Evolutionary conservation across 768 basidiomycete species (phyloP).

Genomic region (Lenzites betulinus): DNA sequence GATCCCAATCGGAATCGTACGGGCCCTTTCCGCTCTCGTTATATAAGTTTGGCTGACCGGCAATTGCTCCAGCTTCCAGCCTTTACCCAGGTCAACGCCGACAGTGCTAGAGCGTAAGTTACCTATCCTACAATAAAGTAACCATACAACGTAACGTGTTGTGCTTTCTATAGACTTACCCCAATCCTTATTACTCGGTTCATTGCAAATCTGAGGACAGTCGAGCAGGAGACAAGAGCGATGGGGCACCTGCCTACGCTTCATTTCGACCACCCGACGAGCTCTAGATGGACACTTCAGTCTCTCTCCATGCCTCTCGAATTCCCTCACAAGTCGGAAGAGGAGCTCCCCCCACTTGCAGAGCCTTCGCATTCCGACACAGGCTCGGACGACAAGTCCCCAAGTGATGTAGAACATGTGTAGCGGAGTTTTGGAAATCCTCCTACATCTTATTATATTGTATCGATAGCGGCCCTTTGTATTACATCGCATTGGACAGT

Average conservation of each 20-base stretch:
- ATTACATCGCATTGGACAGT: too few relatives aligned
- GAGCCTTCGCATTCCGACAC: too few relatives aligned
- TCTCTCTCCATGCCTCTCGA: background rate
- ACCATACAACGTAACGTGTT: too few relatives aligned
- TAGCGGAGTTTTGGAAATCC: too few relatives aligned
- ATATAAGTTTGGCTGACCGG: background rate
- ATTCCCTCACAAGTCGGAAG: too few relatives aligned
- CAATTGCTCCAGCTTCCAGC: background rate
- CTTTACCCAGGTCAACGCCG: background rate
- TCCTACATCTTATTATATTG: too few relatives aligned
- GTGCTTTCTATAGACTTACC: background rate
- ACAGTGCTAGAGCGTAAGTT: background rate
- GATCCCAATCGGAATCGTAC: background rate
- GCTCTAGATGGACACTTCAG: background rate
- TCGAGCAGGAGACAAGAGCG: background rate
- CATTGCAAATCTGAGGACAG: background rate
- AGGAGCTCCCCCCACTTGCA: too few relatives aligned
- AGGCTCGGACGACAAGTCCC: too few relatives aligned
- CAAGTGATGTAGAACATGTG: too few relatives aligned
- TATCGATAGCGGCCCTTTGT: too few relatives aligned
- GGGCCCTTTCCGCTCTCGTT: too few relatives aligned
- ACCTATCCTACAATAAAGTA: too few relatives aligned
- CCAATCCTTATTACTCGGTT: constrained; percentile 5
- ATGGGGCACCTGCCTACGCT: background rate
- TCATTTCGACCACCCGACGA: background rate